Percentiles rank a stretch among this genome's conserved stretches.
Conservation (phyloP, 805 yeast genomes). For the Candida krabiensis region DNA sequence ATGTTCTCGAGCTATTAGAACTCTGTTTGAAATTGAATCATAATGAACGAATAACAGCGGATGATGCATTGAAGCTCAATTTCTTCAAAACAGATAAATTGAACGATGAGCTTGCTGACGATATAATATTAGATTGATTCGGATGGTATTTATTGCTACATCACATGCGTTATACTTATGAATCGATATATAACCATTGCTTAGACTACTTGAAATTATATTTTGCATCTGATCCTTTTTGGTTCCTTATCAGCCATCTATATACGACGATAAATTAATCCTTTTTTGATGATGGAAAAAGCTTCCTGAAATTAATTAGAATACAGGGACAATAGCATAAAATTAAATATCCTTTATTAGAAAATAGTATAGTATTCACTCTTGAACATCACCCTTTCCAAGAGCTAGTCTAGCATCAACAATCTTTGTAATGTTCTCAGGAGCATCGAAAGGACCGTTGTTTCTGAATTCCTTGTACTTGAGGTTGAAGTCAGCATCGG, state of each 20-base stretch:
- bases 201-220: too few relatives aligned
- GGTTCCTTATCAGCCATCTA: too few relatives aligned
- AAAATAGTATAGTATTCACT: constrained; percentile 1
- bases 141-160: constrained; percentile 3
- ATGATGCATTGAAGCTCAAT: constrained; percentile 53
- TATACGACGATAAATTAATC: not conserved
- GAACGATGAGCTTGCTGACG: constrained; percentile 23
- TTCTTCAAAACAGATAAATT: constrained; percentile 50
- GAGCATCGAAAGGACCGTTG: constrained; percentile 58
- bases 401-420: constrained; percentile 39
- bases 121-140: constrained; percentile 23
- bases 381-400: constrained; percentile 28
- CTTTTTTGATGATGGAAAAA: too few relatives aligned
- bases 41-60: constrained; percentile 54
- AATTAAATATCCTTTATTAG: not conserved
- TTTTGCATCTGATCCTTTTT: too few relatives aligned
- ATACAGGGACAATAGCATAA: not conserved
- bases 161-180: too few relatives aligned
- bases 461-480: constrained; percentile 64
- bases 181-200: too few relatives aligned
- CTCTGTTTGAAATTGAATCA: constrained; percentile 61
- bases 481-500: constrained; percentile 26
- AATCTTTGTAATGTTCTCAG: constrained; percentile 40
- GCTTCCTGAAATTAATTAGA: not conserved
- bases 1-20: constrained; percentile 55